Conservation (phyloP, 805 yeast species). For the Saccharomyces paradoxus region DNA sequence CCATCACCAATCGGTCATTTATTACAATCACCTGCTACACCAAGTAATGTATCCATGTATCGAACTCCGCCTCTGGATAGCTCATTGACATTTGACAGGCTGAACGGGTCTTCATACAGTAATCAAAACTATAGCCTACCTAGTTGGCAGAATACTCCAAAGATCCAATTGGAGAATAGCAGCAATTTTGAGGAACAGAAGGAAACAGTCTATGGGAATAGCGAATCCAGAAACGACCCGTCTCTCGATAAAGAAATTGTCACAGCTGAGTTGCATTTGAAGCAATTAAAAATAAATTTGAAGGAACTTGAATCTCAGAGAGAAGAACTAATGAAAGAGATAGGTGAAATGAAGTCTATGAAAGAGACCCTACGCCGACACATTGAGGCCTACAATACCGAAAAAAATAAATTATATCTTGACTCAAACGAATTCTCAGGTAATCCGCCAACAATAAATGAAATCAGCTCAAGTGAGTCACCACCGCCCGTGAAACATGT, state of each 20-base stretch:
- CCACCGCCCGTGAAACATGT: not conserved
- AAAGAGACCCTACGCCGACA: conserved; percentile 1
- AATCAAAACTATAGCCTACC: conserved; percentile 2
- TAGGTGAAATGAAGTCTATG: not conserved
- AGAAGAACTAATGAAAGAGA: not conserved
- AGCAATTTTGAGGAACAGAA: not conserved
- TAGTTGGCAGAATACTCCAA: not conserved
- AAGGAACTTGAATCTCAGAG: not conserved
- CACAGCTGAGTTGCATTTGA: not conserved
- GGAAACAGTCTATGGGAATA: not conserved
- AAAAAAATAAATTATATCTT: not conserved
- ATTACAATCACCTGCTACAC: not conserved
- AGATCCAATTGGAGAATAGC: not conserved
- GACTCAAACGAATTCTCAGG: not conserved
- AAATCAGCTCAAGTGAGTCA: not conserved
- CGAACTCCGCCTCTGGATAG: conserved; percentile 19
- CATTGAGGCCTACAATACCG: conserved; percentile 2
- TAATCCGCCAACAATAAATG: conserved; percentile 1
- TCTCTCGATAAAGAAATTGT: not conserved
- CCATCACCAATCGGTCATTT: not conserved
- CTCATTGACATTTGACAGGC: conserved; percentile 7
- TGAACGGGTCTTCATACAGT: conserved; percentile 5
- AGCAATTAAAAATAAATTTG: not conserved
- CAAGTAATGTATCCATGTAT: conserved; percentile 17
- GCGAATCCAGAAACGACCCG: not conserved